Base-by-base conservation (phyloP, 2,329 filamentous ascomycete genomes). In the Plenodomus tracheiphilus region DNA sequence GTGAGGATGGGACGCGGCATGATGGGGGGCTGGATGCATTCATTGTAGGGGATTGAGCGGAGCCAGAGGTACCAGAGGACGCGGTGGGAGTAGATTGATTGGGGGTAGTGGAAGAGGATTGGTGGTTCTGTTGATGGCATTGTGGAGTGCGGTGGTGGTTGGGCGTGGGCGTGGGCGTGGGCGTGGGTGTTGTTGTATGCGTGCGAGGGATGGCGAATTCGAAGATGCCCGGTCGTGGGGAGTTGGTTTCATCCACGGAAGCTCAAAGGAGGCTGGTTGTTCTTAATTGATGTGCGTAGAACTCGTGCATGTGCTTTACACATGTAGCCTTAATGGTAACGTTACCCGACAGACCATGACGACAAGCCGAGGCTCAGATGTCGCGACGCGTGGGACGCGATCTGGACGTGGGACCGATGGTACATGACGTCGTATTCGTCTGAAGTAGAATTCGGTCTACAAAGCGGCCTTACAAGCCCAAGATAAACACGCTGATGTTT, bases 1-100 rank as follows among this genome's bases (percentile, higher is more conserved):
- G 57, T 54, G 2, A 71, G 58, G 22, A 68, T 64, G 1, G 66
- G 63, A 1, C 68, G 61, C 4, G 68, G 66, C 59, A 68, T 66
- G 18, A 65, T 53, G 11, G 57, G 54, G n/a, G 66, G 62, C 83
- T 91, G 87, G 41, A 84, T 70, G 61, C 86, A 89, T 83, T 89
- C 80, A 41, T 77, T 78, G 61, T 86, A 88, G 0, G 81, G 77
- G 39, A 90, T 86, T 20, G 79, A 79, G 36, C 86, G 81, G 3
- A 90, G 78, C 34, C 79, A 76, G 11, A 90, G 75, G 65, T 90
- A 90, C 85, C 85, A 89, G 20, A 81, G 71, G 21, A 89, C 70
- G 50, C 85, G 75, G 46, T 78, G 78, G 7, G 85, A 85, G 61
- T 82, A 89, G 0, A 86, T 85, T 10, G 86, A 89, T 61, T 76